phyloP scores from a whole-genome alignment of 805 yeast genomes.

The Ogataea degrootiae region DNA sequence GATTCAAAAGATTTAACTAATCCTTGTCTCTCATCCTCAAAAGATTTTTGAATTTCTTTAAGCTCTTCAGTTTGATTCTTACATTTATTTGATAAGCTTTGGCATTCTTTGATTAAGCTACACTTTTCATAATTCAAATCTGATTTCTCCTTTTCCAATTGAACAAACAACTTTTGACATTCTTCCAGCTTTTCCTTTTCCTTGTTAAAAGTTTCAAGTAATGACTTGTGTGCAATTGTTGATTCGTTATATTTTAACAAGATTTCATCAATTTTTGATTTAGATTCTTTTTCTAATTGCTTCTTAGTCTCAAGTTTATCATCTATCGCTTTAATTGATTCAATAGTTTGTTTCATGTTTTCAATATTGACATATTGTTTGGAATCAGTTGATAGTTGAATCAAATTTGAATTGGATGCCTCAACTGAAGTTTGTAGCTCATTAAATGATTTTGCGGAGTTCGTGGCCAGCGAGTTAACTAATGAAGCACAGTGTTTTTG shows the following conservation, averaged over 20 bases:
- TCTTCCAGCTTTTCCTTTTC: background rate
- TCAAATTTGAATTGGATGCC: background rate
- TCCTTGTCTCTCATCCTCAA: slow-evolving; percentile 8
- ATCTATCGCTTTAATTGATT: background rate
- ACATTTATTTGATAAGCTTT: background rate
- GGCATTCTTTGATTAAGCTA: background rate
- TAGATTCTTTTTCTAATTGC: background rate
- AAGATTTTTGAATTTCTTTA: background rate
- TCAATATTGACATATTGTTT: background rate
- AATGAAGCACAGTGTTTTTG: too few species aligned
- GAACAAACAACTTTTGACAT: background rate
- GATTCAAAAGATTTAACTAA: slow-evolving; percentile 28
- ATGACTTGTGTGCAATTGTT: background rate
- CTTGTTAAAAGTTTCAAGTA: background rate
- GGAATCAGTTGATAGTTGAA: background rate
- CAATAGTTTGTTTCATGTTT: background rate
- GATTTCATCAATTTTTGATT: background rate
- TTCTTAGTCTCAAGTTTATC: background rate
- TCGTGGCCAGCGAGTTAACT: background rate
- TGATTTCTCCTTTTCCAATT: background rate
- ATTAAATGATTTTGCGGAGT: background rate
- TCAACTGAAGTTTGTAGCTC: background rate
- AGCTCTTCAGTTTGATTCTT: background rate
- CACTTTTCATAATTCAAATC: background rate
- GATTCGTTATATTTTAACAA: background rate